phyloP scores from a whole-genome alignment of 768 basidiomycete species.

The Mrakia frigida region DNA sequence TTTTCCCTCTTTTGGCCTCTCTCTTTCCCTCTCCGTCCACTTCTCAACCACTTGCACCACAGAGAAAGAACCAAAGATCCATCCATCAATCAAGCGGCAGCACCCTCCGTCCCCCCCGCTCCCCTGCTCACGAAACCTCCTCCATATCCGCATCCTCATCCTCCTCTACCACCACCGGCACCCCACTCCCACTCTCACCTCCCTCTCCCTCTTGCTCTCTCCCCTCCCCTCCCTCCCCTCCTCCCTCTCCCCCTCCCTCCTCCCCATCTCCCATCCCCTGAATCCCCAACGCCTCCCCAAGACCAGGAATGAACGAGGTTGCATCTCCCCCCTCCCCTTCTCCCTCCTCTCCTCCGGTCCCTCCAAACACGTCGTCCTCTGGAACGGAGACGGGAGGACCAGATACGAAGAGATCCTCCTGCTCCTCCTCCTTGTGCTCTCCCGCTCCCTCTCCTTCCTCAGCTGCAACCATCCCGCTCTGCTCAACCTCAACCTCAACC shows the following conservation, averaged over 20 bases:
- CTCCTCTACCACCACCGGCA: conserved; percentile 10
- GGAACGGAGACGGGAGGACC: neutral
- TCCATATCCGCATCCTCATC: conserved; percentile 30
- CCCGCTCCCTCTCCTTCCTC: neutral
- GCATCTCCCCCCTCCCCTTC: neutral
- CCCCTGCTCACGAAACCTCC: conserved; percentile 24
- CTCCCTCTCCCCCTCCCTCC: neutral
- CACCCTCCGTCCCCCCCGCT: too few species aligned
- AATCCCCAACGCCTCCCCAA: neutral
- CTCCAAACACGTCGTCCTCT: neutral
- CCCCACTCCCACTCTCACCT: neutral
- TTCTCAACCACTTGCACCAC: too few species aligned
- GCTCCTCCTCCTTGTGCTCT: neutral
- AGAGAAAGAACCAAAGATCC: too few species aligned
- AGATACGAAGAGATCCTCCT: neutral
- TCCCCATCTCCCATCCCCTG: conserved; percentile 1
- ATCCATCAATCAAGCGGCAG: too few species aligned
- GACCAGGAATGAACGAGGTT: neutral
- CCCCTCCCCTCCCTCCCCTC: neutral
- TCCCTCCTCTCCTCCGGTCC: neutral
- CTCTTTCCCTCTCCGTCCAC: too few species aligned
- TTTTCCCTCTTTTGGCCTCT: too few species aligned
- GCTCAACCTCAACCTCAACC: neutral
- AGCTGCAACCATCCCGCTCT: neutral
- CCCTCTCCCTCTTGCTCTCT: neutral